Evolutionary conservation across 2,329 filamentous ascomycete genomes (phyloP), one percentile per base, ranked within the genome.

Genomic region (Pestalotiopsis sp.): DNA sequence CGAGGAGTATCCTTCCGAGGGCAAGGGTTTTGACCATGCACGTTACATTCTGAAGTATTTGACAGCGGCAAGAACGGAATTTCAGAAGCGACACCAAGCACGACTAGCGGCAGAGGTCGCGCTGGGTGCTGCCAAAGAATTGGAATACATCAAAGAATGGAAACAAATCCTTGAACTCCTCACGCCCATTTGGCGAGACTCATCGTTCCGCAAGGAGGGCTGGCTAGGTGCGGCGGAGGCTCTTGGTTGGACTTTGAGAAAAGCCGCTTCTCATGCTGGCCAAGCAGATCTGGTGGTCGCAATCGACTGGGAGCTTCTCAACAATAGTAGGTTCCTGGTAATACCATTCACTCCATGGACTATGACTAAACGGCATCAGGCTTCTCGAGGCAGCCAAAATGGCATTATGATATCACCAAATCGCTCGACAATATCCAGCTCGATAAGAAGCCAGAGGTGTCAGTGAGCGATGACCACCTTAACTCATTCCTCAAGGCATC

Each of bases 301-400:
- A 36, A 86, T 90, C 65, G 89, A 91, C 74, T 91, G 90, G 87
- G 90, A 92, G 74, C 80, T 92, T 59, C 81, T 91, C 76, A 84
- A 88, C 68, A 85, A 79, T 59, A 83, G 89, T 90, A 79, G 77
- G 87, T 82, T n/a, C 7, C 25, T 49, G 40, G 12, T 17, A 38
- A 13, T 14, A 7, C 11, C 2, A 17, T 17, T 5, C 61, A 3
- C 6, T 5, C 49, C n/a, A 5, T 40, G 49, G 56, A 60, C 13
- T 20, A 52, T 12, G 4, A 38, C 38, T 64, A n/a, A 64, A 4
- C 38, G 23, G 23, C 31, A 62, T 74, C 67, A 89, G 89, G 80
- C 65, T 91, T 90, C 74, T 81, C 83, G 4, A 83, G 82, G 72
- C 84, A 84, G 17, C 80, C 83, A 12, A 83, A 86, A 36, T 91